Evolutionary conservation across 139 green algal species (phyloP), one percentile per base, ranked within the genome.

Genomic region (Pycnococcus provasolii): DNA sequence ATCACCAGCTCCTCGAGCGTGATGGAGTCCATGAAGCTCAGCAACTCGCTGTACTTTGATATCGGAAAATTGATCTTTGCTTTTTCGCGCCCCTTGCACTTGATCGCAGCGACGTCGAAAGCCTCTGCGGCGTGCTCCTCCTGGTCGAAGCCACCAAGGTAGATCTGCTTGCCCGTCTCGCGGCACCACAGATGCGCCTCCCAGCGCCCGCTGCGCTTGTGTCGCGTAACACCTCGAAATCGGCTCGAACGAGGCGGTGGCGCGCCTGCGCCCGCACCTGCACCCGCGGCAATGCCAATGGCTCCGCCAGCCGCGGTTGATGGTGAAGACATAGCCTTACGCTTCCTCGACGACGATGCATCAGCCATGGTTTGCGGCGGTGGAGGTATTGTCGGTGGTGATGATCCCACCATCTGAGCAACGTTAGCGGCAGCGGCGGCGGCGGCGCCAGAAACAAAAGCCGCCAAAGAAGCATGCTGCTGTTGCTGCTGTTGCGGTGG

Each of bases 1-100:
- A 95, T 96, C 61, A 95, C 85, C 42, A 96, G 79, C 73, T 96
- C 65, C n/a, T 71, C 53, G 4, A 71, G 53, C 7, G 41, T 42
- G 6, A 63, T 13, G 41, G 53, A 64, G 42, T 44, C 42, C 15
- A 77, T 54, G 37, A 54, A 63, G 2, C 11, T 9, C 3, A 43
- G 40, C 45, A 74, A 59, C 4, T 51, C 50, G 6, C 42, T 47
- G 45, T 70, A 71, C 41, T 60, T 59, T 45, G 53, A 26, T 45
- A 26, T 48, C 6, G 72, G 72, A 42, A 74, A 78, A 50, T 78
- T 78, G 42, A 73, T 46, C 15, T 60, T 51, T 4, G 53, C 45
- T 45, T 54, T 51, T 8, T 50, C 47, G n/a, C 54, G 57, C 3
- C 53, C 51, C 42, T 59, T 60, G 66, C 54, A 68, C 51, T 73